These are phyloP conservation scores for Ceratobasidium sp. DNA, from an alignment of 1,284 basidiomycete species.

Conservation along the genomic window DNA sequence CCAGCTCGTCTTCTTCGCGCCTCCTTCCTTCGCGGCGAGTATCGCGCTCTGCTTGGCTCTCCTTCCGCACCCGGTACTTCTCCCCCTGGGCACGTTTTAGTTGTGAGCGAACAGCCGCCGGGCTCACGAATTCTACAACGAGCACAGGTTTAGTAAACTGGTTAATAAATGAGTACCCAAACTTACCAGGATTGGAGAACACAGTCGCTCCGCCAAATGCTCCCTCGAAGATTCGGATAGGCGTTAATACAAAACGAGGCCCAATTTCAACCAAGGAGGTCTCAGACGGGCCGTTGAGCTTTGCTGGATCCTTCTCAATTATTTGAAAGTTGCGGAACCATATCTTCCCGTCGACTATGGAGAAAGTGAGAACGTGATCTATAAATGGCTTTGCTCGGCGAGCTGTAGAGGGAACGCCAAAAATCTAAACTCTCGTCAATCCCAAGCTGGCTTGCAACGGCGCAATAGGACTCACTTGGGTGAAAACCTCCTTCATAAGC, in stretches of 20 bases:
- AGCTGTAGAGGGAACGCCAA: constrained; percentile 90
- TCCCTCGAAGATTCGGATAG: constrained; percentile 98
- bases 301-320: constrained; percentile 70
- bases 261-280: constrained; percentile 93
- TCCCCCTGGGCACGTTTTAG: constrained; percentile 77
- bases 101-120: constrained; percentile 81
- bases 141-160: not conserved
- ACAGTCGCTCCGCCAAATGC: constrained; percentile 95
- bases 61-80: constrained; percentile 84
- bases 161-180: constrained; percentile 30
- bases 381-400: constrained; percentile 96
- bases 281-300: constrained; percentile 56
- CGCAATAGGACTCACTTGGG: constrained; percentile 74
- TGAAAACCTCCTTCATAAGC: constrained; percentile 94
- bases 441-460: not conserved
- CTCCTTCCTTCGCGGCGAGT: constrained; percentile 73
- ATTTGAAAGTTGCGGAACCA: constrained; percentile 99
- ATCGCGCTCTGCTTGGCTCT: constrained; percentile 74
- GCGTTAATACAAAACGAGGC: constrained; percentile 95
- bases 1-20: constrained; percentile 81
- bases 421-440: constrained; percentile 71
- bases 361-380: constrained; percentile 97
- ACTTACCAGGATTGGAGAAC: constrained; percentile 91
- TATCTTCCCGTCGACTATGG: constrained; percentile 93
- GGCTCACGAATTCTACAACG: constrained; percentile 85